These are phyloP conservation scores for Colletotrichum spaethianum DNA, from an alignment of 2,329 filamentous ascomycete species.

Conservation along the genomic window DNA sequence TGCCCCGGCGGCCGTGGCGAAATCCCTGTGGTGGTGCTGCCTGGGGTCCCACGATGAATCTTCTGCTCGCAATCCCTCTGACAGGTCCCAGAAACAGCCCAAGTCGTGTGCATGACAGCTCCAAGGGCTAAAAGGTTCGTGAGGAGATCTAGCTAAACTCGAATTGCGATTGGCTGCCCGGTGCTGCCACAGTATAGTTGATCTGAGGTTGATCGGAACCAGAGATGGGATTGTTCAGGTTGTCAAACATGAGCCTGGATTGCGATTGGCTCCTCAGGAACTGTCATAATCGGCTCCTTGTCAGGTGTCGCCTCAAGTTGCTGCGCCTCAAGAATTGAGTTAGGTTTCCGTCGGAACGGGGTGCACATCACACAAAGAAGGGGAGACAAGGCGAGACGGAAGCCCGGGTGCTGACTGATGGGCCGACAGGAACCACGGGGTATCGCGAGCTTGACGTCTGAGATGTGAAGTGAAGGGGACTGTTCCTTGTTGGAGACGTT, in stretches of 20 bases:
- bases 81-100: conserved; percentile 41
- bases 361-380: conserved; percentile 38
- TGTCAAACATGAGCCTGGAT: conserved; percentile 46
- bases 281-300: conserved; percentile 46
- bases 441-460: conserved; percentile 35
- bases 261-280: conserved; percentile 53
- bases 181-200: conserved; percentile 42
- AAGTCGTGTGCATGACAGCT: conserved; percentile 38
- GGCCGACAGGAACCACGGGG: conserved; percentile 19
- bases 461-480: conserved; percentile 18
- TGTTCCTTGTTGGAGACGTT: conserved; percentile 16
- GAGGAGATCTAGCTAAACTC: conserved; percentile 38
- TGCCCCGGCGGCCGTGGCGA: conserved; percentile 37
- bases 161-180: conserved; percentile 45
- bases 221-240: conserved; percentile 42
- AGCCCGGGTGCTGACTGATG: conserved; percentile 40
- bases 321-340: conserved; percentile 41
- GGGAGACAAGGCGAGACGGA: conserved; percentile 37
- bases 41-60: conserved; percentile 27
- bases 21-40: conserved; percentile 28
- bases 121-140: conserved; percentile 36
- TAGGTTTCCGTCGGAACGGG: conserved; percentile 40
- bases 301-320: conserved; percentile 42
- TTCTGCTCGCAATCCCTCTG: conserved; percentile 32
- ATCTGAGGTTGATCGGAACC: conserved; percentile 43